These are phyloP conservation scores for Globisporangium nunn DNA, from an alignment of 352 stramenopile species.

Conservation along the genomic window DNA sequence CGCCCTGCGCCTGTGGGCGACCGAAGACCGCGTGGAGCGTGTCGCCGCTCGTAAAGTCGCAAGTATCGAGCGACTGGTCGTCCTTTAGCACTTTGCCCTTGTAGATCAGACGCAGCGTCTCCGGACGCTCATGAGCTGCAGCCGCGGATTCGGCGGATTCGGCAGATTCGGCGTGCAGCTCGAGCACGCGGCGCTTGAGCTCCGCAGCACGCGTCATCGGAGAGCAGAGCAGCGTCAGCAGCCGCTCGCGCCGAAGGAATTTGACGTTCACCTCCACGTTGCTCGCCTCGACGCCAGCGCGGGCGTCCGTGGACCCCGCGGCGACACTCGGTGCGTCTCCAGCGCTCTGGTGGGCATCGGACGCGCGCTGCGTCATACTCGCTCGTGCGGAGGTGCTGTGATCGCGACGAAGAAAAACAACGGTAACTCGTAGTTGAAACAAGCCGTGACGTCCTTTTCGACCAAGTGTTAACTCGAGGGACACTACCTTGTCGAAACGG, in stretches of 20 bases:
- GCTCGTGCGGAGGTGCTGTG: too few species aligned
- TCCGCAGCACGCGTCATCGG: constrained; percentile 14
- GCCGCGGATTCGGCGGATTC: neutral
- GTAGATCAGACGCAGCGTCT: constrained; percentile 35
- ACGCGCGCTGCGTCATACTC: too few species aligned
- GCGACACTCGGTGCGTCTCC: neutral
- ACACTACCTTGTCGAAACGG: too few species aligned
- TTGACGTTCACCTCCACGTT: constrained; percentile 28
- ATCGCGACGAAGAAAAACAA: too few species aligned
- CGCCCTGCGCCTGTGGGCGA: constrained; percentile 4
- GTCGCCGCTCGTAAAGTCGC: constrained; percentile 28
- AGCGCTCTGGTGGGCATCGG: too few species aligned
- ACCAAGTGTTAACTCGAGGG: too few species aligned
- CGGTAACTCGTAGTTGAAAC: too few species aligned
- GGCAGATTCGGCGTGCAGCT: neutral
- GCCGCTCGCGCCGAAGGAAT: constrained; percentile 29
- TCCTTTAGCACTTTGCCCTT: constrained; percentile 46
- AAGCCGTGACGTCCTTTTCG: too few species aligned
- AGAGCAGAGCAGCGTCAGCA: constrained; percentile 21
- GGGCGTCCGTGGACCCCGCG: neutral
- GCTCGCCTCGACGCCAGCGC: neutral
- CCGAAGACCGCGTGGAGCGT: constrained; percentile 36
- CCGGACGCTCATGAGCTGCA: neutral
- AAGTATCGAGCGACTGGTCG: constrained; percentile 20
- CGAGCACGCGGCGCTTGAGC: constrained; percentile 22